Evolutionary conservation across 2,329 filamentous ascomycete genomes (phyloP).

Genomic region (Hypoxylon sp.): DNA sequence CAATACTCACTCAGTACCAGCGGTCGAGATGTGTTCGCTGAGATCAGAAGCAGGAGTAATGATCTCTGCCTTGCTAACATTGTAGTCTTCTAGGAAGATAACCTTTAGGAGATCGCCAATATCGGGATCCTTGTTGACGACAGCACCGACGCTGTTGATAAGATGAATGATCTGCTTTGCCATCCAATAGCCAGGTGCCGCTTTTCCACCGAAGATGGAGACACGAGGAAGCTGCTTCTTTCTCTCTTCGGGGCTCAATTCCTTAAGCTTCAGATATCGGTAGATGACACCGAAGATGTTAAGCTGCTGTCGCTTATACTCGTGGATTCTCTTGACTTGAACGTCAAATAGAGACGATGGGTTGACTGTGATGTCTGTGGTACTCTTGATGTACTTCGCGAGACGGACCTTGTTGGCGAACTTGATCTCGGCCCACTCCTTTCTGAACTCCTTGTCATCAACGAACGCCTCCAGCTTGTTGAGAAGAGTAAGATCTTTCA

Average conservation of each 20-base stretch:
- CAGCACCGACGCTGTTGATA: conserved; percentile 88
- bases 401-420: conserved; percentile 94
- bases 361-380: conserved; percentile 85
- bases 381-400: conserved; percentile 89
- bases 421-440: conserved; percentile 97
- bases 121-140: conserved; percentile 93
- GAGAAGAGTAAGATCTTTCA: conserved; percentile 89
- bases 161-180: conserved; percentile 98
- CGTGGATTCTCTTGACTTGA: conserved; percentile 98
- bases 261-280: conserved; percentile 90
- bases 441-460: conserved; percentile 90
- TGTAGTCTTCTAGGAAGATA: conserved; percentile 97
- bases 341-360: conserved; percentile 93
- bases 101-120: conserved; percentile 97
- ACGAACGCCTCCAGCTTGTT: conserved; percentile 87
- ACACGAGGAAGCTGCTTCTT: conserved; percentile 91
- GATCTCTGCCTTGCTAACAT: conserved; percentile 98
- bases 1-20: conserved; percentile 82
- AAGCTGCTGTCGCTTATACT: conserved; percentile 98
- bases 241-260: conserved; percentile 82
- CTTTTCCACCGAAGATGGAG: conserved; percentile 97
- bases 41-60: conserved; percentile 95
- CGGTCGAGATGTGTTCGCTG: conserved; percentile 98
- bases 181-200: conserved; percentile 99
- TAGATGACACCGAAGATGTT: conserved; percentile 99